phyloP scores from a whole-genome alignment of 805 yeast genomes.

The Candida chauliodis region DNA sequence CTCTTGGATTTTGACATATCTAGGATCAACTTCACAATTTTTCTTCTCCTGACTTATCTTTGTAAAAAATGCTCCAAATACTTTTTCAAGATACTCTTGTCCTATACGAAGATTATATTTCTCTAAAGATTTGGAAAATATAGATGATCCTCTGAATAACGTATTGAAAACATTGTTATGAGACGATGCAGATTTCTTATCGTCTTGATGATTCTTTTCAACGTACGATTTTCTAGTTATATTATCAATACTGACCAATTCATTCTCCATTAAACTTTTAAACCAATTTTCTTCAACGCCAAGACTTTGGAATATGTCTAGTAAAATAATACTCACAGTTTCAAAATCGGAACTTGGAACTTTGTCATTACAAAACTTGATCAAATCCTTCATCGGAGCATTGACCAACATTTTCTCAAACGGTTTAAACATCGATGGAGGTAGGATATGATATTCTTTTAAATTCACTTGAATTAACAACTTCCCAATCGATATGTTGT shows the following conservation, averaged over 20 bases:
- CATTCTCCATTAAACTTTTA: constrained; percentile 61
- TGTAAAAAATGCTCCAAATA: constrained; percentile 66
- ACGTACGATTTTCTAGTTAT: constrained; percentile 41
- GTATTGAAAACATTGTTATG: constrained; percentile 36
- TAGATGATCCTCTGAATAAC: constrained; percentile 76
- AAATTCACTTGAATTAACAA: constrained; percentile 49
- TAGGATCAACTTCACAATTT: constrained; percentile 82
- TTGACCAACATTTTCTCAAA: constrained; percentile 59
- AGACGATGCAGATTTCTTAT: constrained; percentile 13
- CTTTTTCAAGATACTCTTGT: constrained; percentile 67
- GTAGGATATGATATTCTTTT: constrained; percentile 54
- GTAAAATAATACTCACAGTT: constrained; percentile 52
- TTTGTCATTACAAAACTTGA: constrained; percentile 42
- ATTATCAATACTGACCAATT: constrained; percentile 49
- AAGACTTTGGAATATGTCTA: constrained; percentile 73
- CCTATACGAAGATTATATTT: constrained; percentile 74
- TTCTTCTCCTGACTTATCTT: constrained; percentile 47
- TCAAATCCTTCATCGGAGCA: constrained; percentile 51
- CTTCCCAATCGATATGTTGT: constrained; percentile 52
- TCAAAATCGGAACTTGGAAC: constrained; percentile 46
- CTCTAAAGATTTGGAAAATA: constrained; percentile 79
- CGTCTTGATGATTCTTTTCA: constrained; percentile 15
- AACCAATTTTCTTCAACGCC: constrained; percentile 74
- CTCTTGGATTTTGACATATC: constrained; percentile 42
- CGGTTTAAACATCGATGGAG: constrained; percentile 55